Base-by-base conservation (phyloP, 2,329 filamentous ascomycete species). In the Trichoderma asperellum region DNA sequence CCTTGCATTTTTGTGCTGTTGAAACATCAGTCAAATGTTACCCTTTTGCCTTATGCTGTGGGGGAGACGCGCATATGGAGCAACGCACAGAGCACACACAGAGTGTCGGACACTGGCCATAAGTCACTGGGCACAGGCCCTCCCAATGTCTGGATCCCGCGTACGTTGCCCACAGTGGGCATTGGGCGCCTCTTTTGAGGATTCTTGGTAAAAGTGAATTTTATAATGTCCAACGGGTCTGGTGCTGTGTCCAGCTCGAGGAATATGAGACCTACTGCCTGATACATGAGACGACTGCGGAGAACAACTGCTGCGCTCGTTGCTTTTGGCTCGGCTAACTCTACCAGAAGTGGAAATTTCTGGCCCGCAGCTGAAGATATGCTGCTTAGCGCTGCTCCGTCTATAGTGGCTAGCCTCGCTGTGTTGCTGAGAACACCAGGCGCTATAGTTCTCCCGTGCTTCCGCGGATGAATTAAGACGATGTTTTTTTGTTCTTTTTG, bases 311-410 rank as follows among this genome's bases (percentile, higher is more conserved):
- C 29, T 24, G 43, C 34, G 43, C 43, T 32, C 47, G n/a, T 27
- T 62, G 27, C 11, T 27, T 27, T 34, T 55, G 49, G 61, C 49
- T 64, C 61, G 61, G 61, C 61, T 43, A 55, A 56, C 24, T 56
- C 61, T 64, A 21, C 61, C 49, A 64, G 61, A 64, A 56, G n/a
- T 34, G 49, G 49, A 35, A 40, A 27, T 56, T n/a, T 40, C 61
- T 43, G 40, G 49, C 61, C 35, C 49, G 34, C 34, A 56, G 34
- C 61, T 64, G 61, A 64, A 64, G 61, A 56, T 55, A 32, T 64
- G 29, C 43, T 24, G 34, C 18, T 27, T 62, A 56, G 34, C 34
- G 61, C 32, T 64, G 24, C 35, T 11, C 21, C 21, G 21, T 21
- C 12, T 43, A 11, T 32, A 34, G 27, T 32, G 24, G 52, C 52